These are phyloP conservation scores for Colletotrichum sp. DNA, from an alignment of 2,329 filamentous ascomycete genomes.

Conservation along the genomic window DNA sequence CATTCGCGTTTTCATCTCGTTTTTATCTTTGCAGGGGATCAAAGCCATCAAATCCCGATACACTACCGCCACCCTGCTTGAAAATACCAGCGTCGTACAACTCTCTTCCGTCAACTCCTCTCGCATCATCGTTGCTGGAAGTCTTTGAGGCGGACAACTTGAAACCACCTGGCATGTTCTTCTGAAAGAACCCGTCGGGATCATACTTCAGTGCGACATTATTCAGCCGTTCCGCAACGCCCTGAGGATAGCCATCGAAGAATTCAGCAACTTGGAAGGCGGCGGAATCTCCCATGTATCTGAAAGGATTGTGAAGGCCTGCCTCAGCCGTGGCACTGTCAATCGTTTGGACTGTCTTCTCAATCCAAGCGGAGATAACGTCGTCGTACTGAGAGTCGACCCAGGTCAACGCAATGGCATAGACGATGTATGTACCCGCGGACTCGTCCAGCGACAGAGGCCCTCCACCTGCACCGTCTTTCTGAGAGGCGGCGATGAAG, in stretches of 20 bases:
- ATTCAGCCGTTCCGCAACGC: not conserved
- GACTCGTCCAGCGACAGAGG: not conserved
- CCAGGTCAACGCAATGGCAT: not conserved
- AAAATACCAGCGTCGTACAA: accelerated
- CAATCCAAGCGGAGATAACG: not conserved
- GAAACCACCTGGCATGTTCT: not conserved
- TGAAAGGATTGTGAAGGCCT: not conserved
- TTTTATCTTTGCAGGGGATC: not conserved
- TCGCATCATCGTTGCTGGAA: accelerated
- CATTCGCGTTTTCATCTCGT: not conserved
- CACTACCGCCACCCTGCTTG: accelerated
- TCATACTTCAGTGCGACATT: not conserved
- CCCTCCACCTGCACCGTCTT: not conserved
- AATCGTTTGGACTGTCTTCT: not conserved
- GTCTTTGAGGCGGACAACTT: not conserved
- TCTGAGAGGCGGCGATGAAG: not conserved
- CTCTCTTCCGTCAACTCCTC: accelerated
- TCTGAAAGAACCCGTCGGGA: not conserved
- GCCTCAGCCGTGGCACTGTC: not conserved
- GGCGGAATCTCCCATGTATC: not conserved
- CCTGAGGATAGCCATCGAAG: not conserved
- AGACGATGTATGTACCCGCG: not conserved
- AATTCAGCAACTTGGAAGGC: not conserved
- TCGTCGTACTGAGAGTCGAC: not conserved
- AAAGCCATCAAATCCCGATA: not conserved